These are phyloP conservation scores for Ogataea nakhonphanomensis DNA, from an alignment of 805 yeast species.

Conservation along the genomic window DNA sequence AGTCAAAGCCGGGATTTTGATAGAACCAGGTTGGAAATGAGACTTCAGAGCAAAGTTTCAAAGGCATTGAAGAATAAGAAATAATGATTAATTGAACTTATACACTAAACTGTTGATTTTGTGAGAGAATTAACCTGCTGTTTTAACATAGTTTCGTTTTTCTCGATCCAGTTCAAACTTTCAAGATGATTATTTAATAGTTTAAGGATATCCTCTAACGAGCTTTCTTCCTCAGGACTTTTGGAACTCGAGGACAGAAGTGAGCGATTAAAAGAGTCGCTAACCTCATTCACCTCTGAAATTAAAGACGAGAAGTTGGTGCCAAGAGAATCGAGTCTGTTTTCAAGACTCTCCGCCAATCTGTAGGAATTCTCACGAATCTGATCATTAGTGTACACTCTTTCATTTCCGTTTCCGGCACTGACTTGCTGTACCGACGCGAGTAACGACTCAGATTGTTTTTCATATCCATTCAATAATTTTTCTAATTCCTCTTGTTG, in stretches of 20 bases:
- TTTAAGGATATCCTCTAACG: conserved; percentile 68
- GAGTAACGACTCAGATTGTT: conserved; percentile 55
- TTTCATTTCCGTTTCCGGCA: conserved; percentile 16
- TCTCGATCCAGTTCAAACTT: conserved; percentile 83
- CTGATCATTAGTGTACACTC: conserved; percentile 63
- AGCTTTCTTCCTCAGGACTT: conserved; percentile 28
- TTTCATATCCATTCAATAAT: conserved; percentile 78
- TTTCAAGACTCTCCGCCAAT: conserved; percentile 81
- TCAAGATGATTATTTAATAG: conserved; percentile 86
- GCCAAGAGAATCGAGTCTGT: conserved; percentile 74
- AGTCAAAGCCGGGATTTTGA: conserved; percentile 35
- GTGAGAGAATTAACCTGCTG: conserved; percentile 51
- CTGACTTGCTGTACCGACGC: conserved; percentile 31
- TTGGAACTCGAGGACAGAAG: conserved; percentile 32
- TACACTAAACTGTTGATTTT: conserved; percentile 7
- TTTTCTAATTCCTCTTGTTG: conserved; percentile 91
- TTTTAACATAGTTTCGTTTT: conserved; percentile 64
- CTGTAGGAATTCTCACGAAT: conserved; percentile 87
- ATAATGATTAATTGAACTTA: conserved; percentile 1
- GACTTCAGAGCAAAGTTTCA: conserved; percentile 44
- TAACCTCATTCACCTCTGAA: conserved; percentile 77
- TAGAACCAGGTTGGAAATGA: conserved; percentile 46
- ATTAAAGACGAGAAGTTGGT: conserved; percentile 72
- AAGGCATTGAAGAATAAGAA: conserved; percentile 30
- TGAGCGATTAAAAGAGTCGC: conserved; percentile 72